A percentile compares a stretch with the other conserved stretches of the same genome.
Evolutionary conservation across 1,284 basidiomycete genomes (phyloP).

Genomic region (Irpex sp.): DNA sequence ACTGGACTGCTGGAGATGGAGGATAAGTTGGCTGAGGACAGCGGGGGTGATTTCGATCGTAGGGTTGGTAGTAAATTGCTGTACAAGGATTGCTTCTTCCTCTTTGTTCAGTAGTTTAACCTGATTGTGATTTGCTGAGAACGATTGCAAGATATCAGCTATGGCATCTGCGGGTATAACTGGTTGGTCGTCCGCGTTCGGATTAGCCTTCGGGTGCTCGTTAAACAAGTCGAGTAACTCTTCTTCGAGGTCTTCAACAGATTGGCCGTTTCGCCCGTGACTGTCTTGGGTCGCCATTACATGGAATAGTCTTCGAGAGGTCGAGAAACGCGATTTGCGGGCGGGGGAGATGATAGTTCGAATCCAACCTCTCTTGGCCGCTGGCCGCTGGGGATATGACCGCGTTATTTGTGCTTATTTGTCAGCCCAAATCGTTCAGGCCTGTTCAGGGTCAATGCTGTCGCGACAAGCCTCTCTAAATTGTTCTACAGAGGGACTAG

Average conservation of each 20-base stretch:
- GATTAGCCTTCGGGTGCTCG: slow-evolving; percentile 50
- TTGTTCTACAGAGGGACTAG: too few species aligned
- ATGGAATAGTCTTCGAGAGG: slow-evolving; percentile 1
- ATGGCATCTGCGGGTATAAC: slow-evolving; percentile 63
- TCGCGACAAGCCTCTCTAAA: too few species aligned
- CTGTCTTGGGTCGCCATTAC: slow-evolving; percentile 13
- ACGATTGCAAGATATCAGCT: slow-evolving; percentile 57
- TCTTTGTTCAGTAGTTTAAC: slow-evolving; percentile 51
- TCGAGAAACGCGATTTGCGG: background rate
- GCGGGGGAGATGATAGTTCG: background rate
- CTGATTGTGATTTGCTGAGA: slow-evolving; percentile 51
- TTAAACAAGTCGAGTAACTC: slow-evolving; percentile 61
- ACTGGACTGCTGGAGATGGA: slow-evolving; percentile 48
- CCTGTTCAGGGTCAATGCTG: background rate
- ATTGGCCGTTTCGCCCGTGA: slow-evolving; percentile 55
- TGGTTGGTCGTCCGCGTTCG: slow-evolving; percentile 50
- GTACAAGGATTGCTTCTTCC: slow-evolving; percentile 52
- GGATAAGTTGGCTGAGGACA: slow-evolving; percentile 60
- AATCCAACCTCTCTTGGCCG: background rate
- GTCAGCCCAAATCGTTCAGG: background rate
- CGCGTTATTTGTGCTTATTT: slow-evolving; percentile 5
- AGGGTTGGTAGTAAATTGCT: slow-evolving; percentile 51
- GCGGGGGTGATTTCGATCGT: slow-evolving; percentile 63
- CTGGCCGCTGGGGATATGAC: background rate
- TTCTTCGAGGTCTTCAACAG: slow-evolving; percentile 61